Evolutionary conservation across 768 basidiomycete species (phyloP), one percentile per base, ranked within the genome.

Genomic region (Crepidotus variabilis): DNA sequence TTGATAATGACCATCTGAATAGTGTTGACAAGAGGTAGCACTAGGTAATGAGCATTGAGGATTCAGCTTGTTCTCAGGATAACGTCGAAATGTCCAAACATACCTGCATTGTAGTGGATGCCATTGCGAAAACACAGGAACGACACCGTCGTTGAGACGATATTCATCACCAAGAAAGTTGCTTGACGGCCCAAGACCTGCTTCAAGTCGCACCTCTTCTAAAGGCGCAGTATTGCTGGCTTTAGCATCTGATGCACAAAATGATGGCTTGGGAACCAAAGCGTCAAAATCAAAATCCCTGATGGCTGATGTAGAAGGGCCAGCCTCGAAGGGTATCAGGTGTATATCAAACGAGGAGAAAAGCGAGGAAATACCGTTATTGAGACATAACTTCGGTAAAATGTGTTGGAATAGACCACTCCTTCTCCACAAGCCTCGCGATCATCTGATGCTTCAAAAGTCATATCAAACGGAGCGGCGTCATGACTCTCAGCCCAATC

Each of bases 401-500:
- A 81, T 1, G 78, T 78, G 11, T 63, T 64, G 10, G 67, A 61
- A 51, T 75, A 60, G 1, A 69, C 61, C 2, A 60, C 45, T 9
- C 78, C 79, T 64, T 80, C 80, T 1, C 59, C 55, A 10, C 60
- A 52, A 2, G 61, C 60, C 51, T 81, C 79, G 16, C 80, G 68
- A 36, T 72, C 69, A 50, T 79, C 75, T 6, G 71, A 72, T 5
- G 77, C 75, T 49, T 74, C 66, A 52, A 79, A 80, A 2, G 80
- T 81, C 21, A 72, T 70, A 54, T 82, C 80, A 53, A 71, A 80
- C 0, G 79, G 77, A 7, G 75, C 67, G 1, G 74, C 75, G 58
- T 83, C 81, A 9, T 66, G 61, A 34, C 77, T 72, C 56, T 74
- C 75, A 0, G 78, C 78, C 80, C 80, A 82, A 14, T 79, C 76